Conservation (phyloP, 805 yeast genomes). For the Wickerhamiella bombiphila region DNA sequence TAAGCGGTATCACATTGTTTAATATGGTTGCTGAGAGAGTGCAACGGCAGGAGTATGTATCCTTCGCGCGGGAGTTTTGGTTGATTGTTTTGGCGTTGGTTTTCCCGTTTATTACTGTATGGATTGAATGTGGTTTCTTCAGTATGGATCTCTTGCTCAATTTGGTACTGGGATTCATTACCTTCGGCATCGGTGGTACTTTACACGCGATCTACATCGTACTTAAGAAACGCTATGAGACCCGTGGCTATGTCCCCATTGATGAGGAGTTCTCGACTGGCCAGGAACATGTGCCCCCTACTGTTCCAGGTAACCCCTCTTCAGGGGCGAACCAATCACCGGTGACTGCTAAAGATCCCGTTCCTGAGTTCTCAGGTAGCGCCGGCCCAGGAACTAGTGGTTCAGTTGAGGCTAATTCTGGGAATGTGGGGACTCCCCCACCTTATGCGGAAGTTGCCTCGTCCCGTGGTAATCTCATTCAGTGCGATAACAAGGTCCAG, state of each 20-base stretch:
- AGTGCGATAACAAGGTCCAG: no score
- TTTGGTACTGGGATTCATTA: background rate
- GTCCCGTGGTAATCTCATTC: no score
- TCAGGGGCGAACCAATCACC: background rate
- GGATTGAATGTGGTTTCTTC: constrained; percentile 3
- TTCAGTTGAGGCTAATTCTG: no score
- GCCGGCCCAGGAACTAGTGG: no score
- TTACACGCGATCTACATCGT: constrained; percentile 2
- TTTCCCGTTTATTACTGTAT: constrained; percentile 1
- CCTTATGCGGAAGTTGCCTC: background rate
- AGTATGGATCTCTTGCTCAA: background rate
- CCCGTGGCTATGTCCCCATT: background rate
- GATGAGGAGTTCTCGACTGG: no score
- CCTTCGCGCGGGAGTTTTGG: background rate
- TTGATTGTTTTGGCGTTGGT: background rate
- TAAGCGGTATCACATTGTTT: no score
- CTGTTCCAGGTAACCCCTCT: background rate
- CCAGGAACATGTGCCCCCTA: background rate
- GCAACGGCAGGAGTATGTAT: no score
- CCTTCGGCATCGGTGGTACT: background rate
- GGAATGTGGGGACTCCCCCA: no score
- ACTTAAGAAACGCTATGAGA: background rate
- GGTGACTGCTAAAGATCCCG: no score
- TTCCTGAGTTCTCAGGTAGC: no score
- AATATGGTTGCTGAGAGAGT: no score